Evolutionary conservation across 169 alveolate species (phyloP), one percentile per base, ranked within the genome.

Genomic region (Plasmodium relictum): DNA sequence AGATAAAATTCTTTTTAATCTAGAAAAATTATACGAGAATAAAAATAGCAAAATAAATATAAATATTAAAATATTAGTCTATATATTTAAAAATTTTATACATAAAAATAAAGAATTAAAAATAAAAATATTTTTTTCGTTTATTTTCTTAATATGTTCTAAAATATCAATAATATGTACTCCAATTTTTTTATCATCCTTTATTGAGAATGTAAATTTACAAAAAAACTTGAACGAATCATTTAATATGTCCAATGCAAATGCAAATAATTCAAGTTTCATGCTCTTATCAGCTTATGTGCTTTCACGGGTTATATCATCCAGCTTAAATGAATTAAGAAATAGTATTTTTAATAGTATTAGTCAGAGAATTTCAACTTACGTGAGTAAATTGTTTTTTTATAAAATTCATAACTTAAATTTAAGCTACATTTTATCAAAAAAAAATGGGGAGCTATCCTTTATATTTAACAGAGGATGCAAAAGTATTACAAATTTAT

Each of bases 401-500:
- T 91, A 91, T 80, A 92, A 92, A 71, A 94, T 94, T 16, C 96
- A 94, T 80, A 87, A 80, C 66, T 89, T 92, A 24, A 91, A 92
- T 72, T 74, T 95, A 63, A 94, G 92, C 39, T 94, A 94, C 72
- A 92, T 95, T 26, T 86, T 93, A 66, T 91, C 91, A 45, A 70
- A 93, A 41, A 94, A 94, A 87, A 91, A 94, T 26, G 96, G 96
- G 6, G 96, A 94, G 59, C 66, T 94, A 16, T 92, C 96, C 10
- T 78, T 87, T 31, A 74, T 94, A 42, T 94, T 94, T 71, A 86
- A 91, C 24, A 83, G 96, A 56, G 96, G 96, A 52, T 91, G 94
- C 44, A 94, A 92, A 73, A 93, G 95, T 54, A 92, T 94, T 22
- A 92, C 96, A 16, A 94, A 94, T 72, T 80, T 94, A 22, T 88